These are phyloP conservation scores for Setaria viridis DNA, from an alignment of 202 grass and related monocot genomes.

Conservation along the genomic window DNA sequence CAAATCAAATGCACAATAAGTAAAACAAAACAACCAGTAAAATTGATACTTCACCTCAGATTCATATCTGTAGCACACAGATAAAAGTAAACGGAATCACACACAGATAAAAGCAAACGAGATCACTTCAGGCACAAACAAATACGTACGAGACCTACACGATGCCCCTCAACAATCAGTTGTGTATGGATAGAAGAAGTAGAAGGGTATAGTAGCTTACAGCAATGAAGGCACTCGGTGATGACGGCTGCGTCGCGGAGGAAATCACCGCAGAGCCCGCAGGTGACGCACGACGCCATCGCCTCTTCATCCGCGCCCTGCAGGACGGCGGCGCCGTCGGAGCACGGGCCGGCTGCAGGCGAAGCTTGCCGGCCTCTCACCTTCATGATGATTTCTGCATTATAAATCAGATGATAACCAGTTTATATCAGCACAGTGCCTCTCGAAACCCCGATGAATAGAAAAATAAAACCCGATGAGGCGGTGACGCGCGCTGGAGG, in stretches of 20 bases:
- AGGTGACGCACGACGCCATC: conserved; percentile 60
- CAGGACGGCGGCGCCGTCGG: neutral
- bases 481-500: too few relatives aligned
- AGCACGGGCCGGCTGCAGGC: too few relatives aligned
- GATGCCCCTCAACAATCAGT: too few relatives aligned
- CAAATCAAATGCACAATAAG: neutral
- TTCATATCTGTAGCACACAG: neutral
- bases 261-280: conserved; percentile 60
- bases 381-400: too few relatives aligned
- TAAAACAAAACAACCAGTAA: neutral
- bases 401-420: too few relatives aligned
- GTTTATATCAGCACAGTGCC: too few relatives aligned
- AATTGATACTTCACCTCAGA: neutral
- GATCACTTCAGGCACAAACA: neutral
- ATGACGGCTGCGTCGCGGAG: conserved; percentile 62
- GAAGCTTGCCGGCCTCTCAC: too few relatives aligned
- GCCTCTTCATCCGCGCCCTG: neutral
- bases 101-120: too few relatives aligned
- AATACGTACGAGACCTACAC: neutral
- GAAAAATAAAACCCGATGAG: too few relatives aligned
- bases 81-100: neutral
- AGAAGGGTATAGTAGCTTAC: conserved; percentile 33
- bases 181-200: too few relatives aligned
- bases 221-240: conserved; percentile 73
- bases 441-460: too few relatives aligned